These are phyloP conservation scores for Carallia brachiata DNA, from an alignment of 345 rosid genomes.

Conservation along the genomic window DNA sequence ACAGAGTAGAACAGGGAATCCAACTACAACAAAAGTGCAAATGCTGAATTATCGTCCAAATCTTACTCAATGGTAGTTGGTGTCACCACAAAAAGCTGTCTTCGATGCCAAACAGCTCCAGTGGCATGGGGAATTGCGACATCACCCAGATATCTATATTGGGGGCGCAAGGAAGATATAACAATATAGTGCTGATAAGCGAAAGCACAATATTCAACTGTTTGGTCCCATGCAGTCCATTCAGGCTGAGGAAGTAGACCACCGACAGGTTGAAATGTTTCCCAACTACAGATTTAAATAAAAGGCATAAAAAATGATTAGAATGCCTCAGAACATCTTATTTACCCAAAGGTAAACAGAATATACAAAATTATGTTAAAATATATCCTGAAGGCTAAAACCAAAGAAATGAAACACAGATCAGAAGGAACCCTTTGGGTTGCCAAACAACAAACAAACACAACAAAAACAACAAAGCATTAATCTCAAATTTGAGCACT, in stretches of 20 bases:
- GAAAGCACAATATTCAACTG: constrained; percentile 97
- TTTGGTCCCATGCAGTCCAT: constrained; percentile 99
- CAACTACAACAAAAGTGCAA: not conserved
- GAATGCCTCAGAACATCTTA: constrained; percentile 5
- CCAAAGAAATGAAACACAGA: not conserved
- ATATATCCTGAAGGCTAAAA: too few relatives aligned
- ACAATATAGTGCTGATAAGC: constrained; percentile 90
- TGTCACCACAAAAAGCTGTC: constrained; percentile 95
- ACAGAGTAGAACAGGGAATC: not conserved
- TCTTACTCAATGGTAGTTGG: constrained; percentile 98
- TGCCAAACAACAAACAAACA: not conserved
- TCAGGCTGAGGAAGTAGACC: constrained; percentile 98
- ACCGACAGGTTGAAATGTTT: constrained; percentile 93
- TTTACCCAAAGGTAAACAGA: not conserved
- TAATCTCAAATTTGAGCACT: too few relatives aligned
- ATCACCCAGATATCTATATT: constrained; percentile 93
- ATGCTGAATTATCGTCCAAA: constrained; percentile 4
- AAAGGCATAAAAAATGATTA: constrained; percentile 13
- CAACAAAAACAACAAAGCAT: too few relatives aligned
- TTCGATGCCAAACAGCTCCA: constrained; percentile 96
- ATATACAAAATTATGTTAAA: too few relatives aligned
- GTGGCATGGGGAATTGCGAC: constrained; percentile 93
- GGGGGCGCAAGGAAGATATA: constrained; percentile 91
- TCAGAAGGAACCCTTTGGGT: not conserved
- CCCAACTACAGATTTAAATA: constrained; percentile 72